Evolutionary conservation across 2,329 filamentous ascomycete species (phyloP), one percentile per base, ranked within the genome.

Genomic region (Trichoderma lentiforme): DNA sequence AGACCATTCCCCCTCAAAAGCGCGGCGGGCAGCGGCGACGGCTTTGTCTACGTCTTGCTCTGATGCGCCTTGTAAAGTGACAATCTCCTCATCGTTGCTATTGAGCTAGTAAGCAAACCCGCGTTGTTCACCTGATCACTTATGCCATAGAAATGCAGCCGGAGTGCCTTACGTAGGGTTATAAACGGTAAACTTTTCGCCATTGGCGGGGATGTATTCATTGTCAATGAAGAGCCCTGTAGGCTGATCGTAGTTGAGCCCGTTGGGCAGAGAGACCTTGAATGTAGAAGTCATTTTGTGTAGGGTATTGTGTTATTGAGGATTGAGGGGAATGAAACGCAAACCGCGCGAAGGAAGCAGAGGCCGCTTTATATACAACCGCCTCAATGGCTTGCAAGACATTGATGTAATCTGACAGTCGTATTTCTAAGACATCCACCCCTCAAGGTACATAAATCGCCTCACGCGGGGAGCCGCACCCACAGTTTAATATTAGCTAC

Each of bases 21-120:
- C 93, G 81, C 91, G 91, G 78, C 93, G 91, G 71, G 94, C 93
- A 51, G 93, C 93, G 47, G 88, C 86, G 69, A 97, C 93, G 69
- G 94, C 93, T 72, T 92, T 84, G 80, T 89, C 88, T 78, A 90
- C 84, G 83, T 94, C 92, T 4, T 58, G n/a, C 21, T 70, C 57
- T 3, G 67, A 70, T 36, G 67, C 67, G 56, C 67, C 67, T 21
- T 70, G 67, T 21, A 70, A n/a, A 28, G 67, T 70, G 0, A 51
- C 34, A 18, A 70, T 43, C 8, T 70, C 57, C 1, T 70, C 67
- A 26, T 62, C 43, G 2, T 9, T 70, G 4, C 67, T 70, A 7
- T 30, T 21, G 6, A 36, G 28, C 3, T 3, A 28, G 21, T 53
- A 21, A 53, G 67, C 11, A 26, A 69, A 24, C 11, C 26, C 9